Conservation (phyloP, 495 filamentous ascomycete species). For the Penicillium subrubescens region DNA sequence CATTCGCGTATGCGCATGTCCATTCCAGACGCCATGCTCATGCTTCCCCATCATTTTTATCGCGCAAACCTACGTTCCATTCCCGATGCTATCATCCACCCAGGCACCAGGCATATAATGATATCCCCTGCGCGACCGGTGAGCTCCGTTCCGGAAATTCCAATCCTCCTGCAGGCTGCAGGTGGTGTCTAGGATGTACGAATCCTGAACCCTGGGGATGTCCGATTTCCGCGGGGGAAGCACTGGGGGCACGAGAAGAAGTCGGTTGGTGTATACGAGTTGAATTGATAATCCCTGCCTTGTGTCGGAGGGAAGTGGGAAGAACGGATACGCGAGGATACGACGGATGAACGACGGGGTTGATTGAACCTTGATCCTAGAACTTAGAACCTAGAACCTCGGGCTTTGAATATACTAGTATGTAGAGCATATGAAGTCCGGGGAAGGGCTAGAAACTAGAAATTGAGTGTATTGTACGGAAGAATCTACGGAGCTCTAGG, state of each 20-base stretch:
- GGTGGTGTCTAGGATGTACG: background rate
- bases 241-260: background rate
- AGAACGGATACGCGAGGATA: background rate
- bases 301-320: background rate
- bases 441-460: background rate
- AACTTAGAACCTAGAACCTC: background rate
- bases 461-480: background rate
- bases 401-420: background rate
- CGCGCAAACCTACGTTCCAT: conserved; percentile 2
- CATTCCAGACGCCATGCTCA: background rate
- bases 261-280: background rate
- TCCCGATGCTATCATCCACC: no score
- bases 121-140: conserved; percentile 8
- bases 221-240: background rate
- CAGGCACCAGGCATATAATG: no score
- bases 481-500: background rate
- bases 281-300: background rate
- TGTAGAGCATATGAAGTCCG: background rate
- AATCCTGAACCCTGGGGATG: background rate
- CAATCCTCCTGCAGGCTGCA: background rate
- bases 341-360: no score
- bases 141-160: conserved; percentile 17
- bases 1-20: background rate
- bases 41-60: background rate
- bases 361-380: background rate